A percentile compares a stretch with the other conserved stretches of the same genome.
These are phyloP conservation scores for Neoboletus brunneissimus DNA, from an alignment of 768 basidiomycete genomes.

Conservation along the genomic window DNA sequence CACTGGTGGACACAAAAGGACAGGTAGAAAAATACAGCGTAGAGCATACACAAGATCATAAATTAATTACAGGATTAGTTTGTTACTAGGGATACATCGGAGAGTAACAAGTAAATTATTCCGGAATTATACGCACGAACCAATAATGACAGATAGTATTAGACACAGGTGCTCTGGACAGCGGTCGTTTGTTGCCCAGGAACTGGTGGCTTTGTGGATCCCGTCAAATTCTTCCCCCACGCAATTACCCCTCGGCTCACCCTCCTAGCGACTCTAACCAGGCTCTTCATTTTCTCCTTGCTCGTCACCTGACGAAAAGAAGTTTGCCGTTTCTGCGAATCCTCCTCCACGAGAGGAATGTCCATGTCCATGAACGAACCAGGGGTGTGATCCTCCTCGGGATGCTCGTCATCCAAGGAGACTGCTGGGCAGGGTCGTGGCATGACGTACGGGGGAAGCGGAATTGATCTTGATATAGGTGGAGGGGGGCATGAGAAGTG, in stretches of 20 bases:
- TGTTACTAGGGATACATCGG: conserved; percentile 27
- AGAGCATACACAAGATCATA: conserved; percentile 8
- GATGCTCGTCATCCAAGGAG: neutral
- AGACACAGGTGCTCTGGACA: neutral
- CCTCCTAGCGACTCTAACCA: conserved; percentile 23
- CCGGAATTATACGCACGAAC: conserved; percentile 8
- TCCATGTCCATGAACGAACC: conserved; percentile 37
- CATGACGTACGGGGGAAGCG: neutral
- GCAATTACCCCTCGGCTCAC: conserved; percentile 28
- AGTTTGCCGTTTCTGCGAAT: conserved; percentile 6
- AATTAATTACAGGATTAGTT: conserved; percentile 10
- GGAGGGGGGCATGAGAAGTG: conserved; percentile 8
- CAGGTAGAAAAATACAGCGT: conserved; percentile 4
- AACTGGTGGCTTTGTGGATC: conserved; percentile 7
- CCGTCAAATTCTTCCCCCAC: conserved; percentile 31
- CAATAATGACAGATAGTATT: conserved; percentile 8
- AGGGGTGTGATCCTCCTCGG: conserved; percentile 5
- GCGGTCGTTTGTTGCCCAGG: neutral
- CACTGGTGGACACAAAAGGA: conserved; percentile 6
- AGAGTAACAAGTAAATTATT: neutral
- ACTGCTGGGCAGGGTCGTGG: neutral
- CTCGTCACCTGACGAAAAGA: conserved; percentile 12
- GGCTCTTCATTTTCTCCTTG: conserved; percentile 19
- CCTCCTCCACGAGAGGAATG: conserved; percentile 10
- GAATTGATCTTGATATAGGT: conserved; percentile 2